Conservation (phyloP, 2,329 filamentous ascomycete genomes). For the Xylariaceae sp. region DNA sequence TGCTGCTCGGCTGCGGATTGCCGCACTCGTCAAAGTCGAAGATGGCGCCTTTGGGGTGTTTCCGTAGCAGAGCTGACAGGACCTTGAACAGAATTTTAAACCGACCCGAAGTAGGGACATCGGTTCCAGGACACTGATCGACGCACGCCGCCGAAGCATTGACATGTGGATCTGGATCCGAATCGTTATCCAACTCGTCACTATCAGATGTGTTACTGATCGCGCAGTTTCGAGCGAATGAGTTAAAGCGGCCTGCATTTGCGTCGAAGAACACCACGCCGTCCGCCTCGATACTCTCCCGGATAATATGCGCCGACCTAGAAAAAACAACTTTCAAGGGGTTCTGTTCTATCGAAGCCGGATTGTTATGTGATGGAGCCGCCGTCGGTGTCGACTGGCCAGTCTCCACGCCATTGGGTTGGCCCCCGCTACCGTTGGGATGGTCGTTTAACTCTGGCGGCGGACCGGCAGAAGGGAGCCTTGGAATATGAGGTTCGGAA, state of each 20-base stretch:
- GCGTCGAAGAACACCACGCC: constrained; percentile 35
- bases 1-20: constrained; percentile 29
- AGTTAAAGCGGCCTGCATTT: constrained; percentile 14
- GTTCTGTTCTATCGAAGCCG: constrained; percentile 6
- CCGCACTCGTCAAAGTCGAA: constrained; percentile 40
- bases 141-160: constrained; percentile 36
- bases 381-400: background rate
- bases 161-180: constrained; percentile 26
- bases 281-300: constrained; percentile 38
- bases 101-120: constrained; percentile 10
- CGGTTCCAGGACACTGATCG: constrained; percentile 31
- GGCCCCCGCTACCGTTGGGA: no score
- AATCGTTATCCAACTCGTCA: constrained; percentile 4
- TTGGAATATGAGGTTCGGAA: background rate
- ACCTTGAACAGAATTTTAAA: constrained; percentile 34
- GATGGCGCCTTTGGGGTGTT: constrained; percentile 41
- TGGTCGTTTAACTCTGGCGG: background rate
- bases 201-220: constrained; percentile 15
- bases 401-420: background rate
- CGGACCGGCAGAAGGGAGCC: background rate
- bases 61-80: constrained; percentile 36
- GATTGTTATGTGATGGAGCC: background rate
- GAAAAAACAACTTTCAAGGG: constrained; percentile 29
- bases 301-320: constrained; percentile 38
- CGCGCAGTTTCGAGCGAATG: constrained; percentile 1